These are phyloP conservation scores for Trichoderma virens DNA, from an alignment of 495 filamentous ascomycete species.

Conservation along the genomic window DNA sequence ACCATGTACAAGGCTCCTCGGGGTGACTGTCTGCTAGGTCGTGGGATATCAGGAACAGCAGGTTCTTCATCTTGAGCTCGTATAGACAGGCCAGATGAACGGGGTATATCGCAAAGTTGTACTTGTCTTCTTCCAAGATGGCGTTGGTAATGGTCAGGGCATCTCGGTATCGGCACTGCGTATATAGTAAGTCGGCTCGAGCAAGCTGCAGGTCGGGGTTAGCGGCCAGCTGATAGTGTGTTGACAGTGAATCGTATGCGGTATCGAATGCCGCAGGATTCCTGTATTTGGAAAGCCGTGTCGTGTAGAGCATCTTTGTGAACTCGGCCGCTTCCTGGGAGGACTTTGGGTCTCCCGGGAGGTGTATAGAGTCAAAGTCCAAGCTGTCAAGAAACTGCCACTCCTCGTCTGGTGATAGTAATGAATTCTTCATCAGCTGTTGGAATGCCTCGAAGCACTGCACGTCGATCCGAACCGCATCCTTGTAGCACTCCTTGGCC, in stretches of 20 bases:
- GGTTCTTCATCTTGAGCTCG: slow-evolving; percentile 77
- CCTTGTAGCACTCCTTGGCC: slow-evolving; percentile 96
- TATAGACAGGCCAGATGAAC: slow-evolving; percentile 88
- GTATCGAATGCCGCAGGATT: slow-evolving; percentile 73
- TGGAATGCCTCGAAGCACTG: slow-evolving; percentile 98
- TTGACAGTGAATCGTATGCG: slow-evolving; percentile 85
- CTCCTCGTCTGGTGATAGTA: slow-evolving; percentile 97
- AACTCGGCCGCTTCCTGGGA: slow-evolving; percentile 86
- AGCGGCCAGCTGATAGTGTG: slow-evolving; percentile 78
- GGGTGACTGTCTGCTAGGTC: slow-evolving; percentile 89
- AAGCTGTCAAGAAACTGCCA: slow-evolving; percentile 86
- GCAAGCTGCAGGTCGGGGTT: slow-evolving; percentile 92
- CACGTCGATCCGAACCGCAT: slow-evolving; percentile 91
- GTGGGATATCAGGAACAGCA: slow-evolving; percentile 88
- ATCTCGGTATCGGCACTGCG: slow-evolving; percentile 86
- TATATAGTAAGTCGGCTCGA: slow-evolving; percentile 87
- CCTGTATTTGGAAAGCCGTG: slow-evolving; percentile 90
- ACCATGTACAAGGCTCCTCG: slow-evolving; percentile 81
- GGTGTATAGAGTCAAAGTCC: slow-evolving; percentile 72
- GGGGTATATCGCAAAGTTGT: slow-evolving; percentile 84
- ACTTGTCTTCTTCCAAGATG: slow-evolving; percentile 71
- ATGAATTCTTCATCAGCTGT: slow-evolving; percentile 91
- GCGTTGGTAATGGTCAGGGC: slow-evolving; percentile 75
- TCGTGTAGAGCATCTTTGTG: slow-evolving; percentile 94
- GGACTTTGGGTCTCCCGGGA: slow-evolving; percentile 38